These are phyloP conservation scores for Achaetomium macrosporum DNA, from an alignment of 2,329 filamentous ascomycete species.

Conservation along the genomic window DNA sequence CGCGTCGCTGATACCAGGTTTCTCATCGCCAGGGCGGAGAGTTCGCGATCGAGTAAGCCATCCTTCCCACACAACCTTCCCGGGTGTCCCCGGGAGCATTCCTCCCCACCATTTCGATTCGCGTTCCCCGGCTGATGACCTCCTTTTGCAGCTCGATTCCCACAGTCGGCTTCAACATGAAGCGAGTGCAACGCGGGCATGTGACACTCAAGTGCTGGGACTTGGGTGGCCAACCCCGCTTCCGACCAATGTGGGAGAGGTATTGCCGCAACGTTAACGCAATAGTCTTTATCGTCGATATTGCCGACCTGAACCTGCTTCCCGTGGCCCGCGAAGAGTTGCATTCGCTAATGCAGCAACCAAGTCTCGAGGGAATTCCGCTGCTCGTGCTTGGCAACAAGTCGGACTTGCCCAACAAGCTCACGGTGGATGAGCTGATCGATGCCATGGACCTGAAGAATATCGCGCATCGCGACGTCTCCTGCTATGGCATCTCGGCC, in stretches of 20 bases:
- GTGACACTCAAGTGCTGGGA: constrained; percentile 99
- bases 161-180: constrained; percentile 98
- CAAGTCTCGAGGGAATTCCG: constrained; percentile 80
- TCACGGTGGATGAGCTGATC: constrained; percentile 92
- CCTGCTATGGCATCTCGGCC: constrained; percentile 96
- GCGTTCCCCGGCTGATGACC: constrained; percentile 34
- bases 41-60: constrained; percentile 93
- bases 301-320: constrained; percentile 75
- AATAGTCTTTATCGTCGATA: constrained; percentile 98
- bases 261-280: constrained; percentile 97
- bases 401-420: constrained; percentile 84
- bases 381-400: constrained; percentile 95
- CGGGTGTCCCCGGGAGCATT: constrained; percentile 19
- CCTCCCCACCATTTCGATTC: constrained; percentile 14
- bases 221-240: constrained; percentile 91
- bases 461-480: constrained; percentile 88
- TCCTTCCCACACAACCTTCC: background rate
- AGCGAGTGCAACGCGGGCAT: constrained; percentile 94
- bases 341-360: constrained; percentile 79
- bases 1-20: constrained; percentile 14
- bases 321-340: constrained; percentile 87
- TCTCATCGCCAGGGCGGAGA: constrained; percentile 70
- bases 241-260: constrained; percentile 98
- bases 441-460: constrained; percentile 84
- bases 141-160: constrained; percentile 75